Evolutionary conservation across 2,329 filamentous ascomycete species (phyloP), one percentile per base, ranked within the genome.

Genomic region (Exserohilum turcica): DNA sequence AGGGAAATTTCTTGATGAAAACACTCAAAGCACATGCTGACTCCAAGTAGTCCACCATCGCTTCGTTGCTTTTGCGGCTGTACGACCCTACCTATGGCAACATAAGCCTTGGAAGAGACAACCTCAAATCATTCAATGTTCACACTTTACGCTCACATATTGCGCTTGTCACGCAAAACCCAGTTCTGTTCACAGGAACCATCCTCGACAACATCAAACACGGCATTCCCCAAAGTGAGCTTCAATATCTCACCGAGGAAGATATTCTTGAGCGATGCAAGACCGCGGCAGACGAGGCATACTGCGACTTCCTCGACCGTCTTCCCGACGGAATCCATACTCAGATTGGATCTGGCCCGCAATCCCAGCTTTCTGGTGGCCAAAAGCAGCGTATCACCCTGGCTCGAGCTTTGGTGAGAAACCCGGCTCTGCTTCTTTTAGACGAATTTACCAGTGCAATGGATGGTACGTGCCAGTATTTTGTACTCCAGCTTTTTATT

Each of bases 221-320:
- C 44, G 73, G 72, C 12, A 45, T 72, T 8, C 62, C 61, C 16
- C 50, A 59, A 19, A 36, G 38, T 3, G 57, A 67, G 32, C 31
- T 48, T 6, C 56, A 68, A 31, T 15, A 40, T 6, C 36, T 72
- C 1, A 46, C 64, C 4, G 66, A 72, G 18, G 65, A 69, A 3
- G 75, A 79, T 8, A 77, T 81, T 0, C 54, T 76, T 2, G 72
- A 77, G 8, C 75, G 81, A 24, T 78, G 82, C 12, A 68, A 74
- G 15, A 67, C 61, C 29, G 82, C 86, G 8, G 80, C 84, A 2
- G 72, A 70, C 7, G 77, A 86, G 31, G 86, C 86, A 2, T 83
- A 88, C 67, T 72, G 68, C 37, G 72, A 75, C 31, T 75, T 75
- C 49, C 54, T 75, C 12, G 64, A 67, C 18, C 59, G 64, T 16